Percentiles rank a stretch among this genome's conserved stretches.
Evolutionary conservation across 148 eudicot genomes (phyloP).

Genomic region (Dianthus caryophyllus): DNA sequence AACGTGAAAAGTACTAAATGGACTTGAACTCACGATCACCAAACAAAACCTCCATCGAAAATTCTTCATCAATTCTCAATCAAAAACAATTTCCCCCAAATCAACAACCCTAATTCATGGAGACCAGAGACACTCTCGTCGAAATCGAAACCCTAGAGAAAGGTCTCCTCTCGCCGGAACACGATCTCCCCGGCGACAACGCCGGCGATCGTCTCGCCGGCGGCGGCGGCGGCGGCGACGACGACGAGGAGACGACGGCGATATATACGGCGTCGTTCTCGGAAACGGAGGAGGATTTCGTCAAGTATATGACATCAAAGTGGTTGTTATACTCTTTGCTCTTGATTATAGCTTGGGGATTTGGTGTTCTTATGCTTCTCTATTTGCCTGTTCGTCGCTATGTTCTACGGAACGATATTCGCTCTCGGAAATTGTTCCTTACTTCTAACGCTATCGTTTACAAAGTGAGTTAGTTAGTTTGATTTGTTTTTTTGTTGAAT

Average conservation of each 20-base stretch:
- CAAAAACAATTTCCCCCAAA: not conserved
- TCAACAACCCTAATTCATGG: constrained; percentile 26
- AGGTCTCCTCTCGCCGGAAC: constrained; percentile 19
- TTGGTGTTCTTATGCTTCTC: constrained; percentile 70
- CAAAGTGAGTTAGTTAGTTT: constrained; percentile 45
- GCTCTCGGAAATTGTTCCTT: constrained; percentile 62
- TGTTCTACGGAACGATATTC: constrained; percentile 53
- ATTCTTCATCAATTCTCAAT: not conserved
- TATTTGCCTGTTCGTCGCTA: constrained; percentile 72
- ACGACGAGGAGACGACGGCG: constrained; percentile 35
- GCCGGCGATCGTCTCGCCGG: constrained; percentile 4
- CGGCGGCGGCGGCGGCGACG: constrained; percentile 8
- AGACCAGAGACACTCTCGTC: constrained; percentile 31
- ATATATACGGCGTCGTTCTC: constrained; percentile 61
- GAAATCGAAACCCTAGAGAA: constrained; percentile 47
- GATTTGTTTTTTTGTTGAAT: no score
- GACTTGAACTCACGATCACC: no score
- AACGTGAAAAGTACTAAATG: no score
- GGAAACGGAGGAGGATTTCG: constrained; percentile 61
- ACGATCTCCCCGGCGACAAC: constrained; percentile 1
- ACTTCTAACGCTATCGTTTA: constrained; percentile 69
- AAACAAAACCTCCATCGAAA: no score
- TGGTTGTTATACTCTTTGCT: constrained; percentile 69
- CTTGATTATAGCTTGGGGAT: constrained; percentile 80
- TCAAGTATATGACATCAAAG: constrained; percentile 52